Evolutionary conservation across 257 asterid genomes (phyloP).

Genomic region (Echites panduratus): DNA sequence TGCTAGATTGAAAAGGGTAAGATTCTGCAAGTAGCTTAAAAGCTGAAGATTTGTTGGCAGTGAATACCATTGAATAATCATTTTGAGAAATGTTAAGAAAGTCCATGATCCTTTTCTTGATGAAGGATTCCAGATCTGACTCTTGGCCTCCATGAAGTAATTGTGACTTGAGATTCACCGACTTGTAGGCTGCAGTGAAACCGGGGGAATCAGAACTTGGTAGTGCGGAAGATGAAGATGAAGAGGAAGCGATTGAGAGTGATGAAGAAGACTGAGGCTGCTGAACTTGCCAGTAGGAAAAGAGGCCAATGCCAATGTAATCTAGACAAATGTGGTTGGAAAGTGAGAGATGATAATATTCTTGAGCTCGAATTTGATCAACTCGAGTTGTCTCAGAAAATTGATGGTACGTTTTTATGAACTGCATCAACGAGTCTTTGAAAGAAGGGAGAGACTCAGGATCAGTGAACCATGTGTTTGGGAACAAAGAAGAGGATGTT

Average conservation of each 20-base stretch:
- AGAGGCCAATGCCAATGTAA: constrained; percentile 84
- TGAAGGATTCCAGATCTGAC: constrained; percentile 54
- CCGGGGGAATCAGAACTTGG: constrained; percentile 33
- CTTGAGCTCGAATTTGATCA: constrained; percentile 67
- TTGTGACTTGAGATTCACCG: constrained; percentile 63
- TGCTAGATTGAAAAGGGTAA: constrained; percentile 58
- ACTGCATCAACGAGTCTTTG: constrained; percentile 54
- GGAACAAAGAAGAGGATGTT: constrained; percentile 60
- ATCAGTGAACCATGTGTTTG: constrained; percentile 55
- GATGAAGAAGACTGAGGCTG: constrained; percentile 21
- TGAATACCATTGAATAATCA: constrained; percentile 73
- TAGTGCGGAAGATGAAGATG: constrained; percentile 28
- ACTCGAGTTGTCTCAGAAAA: constrained; percentile 51
- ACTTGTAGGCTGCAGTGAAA: constrained; percentile 48
- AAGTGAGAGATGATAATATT: constrained; percentile 52
- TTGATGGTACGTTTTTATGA: constrained; percentile 59
- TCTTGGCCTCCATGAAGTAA: constrained; percentile 55
- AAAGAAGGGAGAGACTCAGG: constrained; percentile 74
- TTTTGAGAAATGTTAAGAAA: constrained; percentile 54
- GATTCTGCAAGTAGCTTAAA: constrained; percentile 75
- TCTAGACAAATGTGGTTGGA: constrained; percentile 72
- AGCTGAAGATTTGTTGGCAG: constrained; percentile 80
- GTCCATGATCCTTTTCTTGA: constrained; percentile 66
- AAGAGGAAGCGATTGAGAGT: constrained; percentile 21
- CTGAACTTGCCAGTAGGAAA: constrained; percentile 58